These are phyloP conservation scores for Hibiscus trionum DNA, from an alignment of 345 rosid genomes.

Conservation along the genomic window DNA sequence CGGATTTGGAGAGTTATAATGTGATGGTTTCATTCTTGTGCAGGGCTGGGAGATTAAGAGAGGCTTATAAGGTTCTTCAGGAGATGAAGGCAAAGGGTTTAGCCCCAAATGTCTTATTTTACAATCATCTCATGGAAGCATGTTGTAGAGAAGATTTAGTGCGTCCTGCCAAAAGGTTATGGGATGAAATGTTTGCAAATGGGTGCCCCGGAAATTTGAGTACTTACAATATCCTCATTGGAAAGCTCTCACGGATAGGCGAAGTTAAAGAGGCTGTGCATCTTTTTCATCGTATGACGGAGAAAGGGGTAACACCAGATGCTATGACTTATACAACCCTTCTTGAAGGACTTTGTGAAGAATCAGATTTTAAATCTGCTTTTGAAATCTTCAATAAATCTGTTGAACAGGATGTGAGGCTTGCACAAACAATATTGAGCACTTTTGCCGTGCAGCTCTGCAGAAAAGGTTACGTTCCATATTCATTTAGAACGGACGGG, in stretches of 20 bases:
- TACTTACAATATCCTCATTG: constrained; percentile 53
- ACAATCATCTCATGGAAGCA: constrained; percentile 72
- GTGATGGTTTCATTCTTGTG: constrained; percentile 64
- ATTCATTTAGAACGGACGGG: too few relatives aligned
- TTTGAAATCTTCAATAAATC: constrained; percentile 41
- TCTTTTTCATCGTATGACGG: constrained; percentile 63
- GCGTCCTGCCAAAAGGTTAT: constrained; percentile 85
- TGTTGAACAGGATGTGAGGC: constrained; percentile 33
- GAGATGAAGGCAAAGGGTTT: constrained; percentile 83
- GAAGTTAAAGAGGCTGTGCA: constrained; percentile 61
- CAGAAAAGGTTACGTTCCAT: constrained; percentile 35
- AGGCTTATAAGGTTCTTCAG: constrained; percentile 64
- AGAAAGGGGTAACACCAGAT: constrained; percentile 57
- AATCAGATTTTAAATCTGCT: constrained; percentile 50
- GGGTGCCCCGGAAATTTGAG: constrained; percentile 60
- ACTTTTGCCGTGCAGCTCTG: constrained; percentile 44
- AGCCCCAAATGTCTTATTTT: constrained; percentile 44
- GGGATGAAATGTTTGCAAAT: constrained; percentile 88
- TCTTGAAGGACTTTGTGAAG: constrained; percentile 61
- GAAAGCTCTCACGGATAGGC: constrained; percentile 57
- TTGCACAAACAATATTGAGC: constrained; percentile 35
- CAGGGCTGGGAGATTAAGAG: constrained; percentile 60
- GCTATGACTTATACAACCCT: constrained; percentile 45
- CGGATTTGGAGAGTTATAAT: constrained; percentile 43
- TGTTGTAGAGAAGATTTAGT: constrained; percentile 71